A percentile compares a stretch with the other conserved stretches of the same genome.
Evolutionary conservation across 1,284 basidiomycete genomes (phyloP).

Genomic region (Anthracocystis setariae): DNA sequence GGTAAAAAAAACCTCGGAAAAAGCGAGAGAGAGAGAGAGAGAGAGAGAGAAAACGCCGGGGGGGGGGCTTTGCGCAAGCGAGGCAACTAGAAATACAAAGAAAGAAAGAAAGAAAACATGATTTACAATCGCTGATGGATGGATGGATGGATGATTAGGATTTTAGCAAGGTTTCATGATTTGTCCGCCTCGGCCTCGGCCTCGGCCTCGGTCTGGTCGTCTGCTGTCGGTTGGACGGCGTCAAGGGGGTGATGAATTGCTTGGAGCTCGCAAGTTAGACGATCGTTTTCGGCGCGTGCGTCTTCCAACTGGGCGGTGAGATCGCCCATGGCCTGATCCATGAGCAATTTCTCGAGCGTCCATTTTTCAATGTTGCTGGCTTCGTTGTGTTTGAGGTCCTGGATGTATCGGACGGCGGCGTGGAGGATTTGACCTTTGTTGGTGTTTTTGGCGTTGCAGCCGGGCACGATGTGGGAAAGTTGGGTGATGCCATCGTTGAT

Average conservation of each 20-base stretch:
- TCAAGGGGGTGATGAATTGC: too few species aligned
- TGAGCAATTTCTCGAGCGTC: conserved; percentile 90
- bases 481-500: conserved; percentile 97
- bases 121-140: too few species aligned
- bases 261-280: conserved; percentile 53
- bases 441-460: conserved; percentile 78
- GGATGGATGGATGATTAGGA: too few species aligned
- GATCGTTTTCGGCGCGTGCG: conserved; percentile 49
- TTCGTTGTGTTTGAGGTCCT: conserved; percentile 88
- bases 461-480: conserved; percentile 84
- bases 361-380: conserved; percentile 86
- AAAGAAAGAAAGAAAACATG: neutral
- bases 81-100: neutral
- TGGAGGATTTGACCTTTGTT: conserved; percentile 85
- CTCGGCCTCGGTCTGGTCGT: neutral
- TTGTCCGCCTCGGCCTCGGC: too few species aligned
- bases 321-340: conserved; percentile 77
- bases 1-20: conserved; percentile 23
- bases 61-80: neutral
- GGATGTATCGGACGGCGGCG: conserved; percentile 86
- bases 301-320: conserved; percentile 61
- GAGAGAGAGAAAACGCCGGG: too few species aligned
- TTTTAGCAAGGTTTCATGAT: too few species aligned
- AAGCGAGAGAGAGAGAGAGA: too few species aligned
- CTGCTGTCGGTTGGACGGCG: too few species aligned